A percentile compares a stretch with the other conserved stretches of the same genome.
Conservation (phyloP, 768 basidiomycete species). For the Baorangia bicolor region DNA sequence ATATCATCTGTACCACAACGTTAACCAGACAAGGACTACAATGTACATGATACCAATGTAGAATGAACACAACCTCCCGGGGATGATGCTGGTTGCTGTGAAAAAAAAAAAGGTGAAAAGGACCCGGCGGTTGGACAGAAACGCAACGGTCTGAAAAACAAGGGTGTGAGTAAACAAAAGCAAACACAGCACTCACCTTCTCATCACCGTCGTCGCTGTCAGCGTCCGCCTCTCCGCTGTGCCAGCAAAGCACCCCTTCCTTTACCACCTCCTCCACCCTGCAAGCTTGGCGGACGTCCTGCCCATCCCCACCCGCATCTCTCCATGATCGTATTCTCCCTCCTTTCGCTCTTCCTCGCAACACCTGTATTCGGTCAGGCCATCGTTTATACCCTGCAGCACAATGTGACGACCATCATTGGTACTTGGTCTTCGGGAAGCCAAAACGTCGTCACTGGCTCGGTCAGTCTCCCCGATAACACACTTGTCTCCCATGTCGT, state of each 20-base stretch:
- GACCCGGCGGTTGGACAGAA: slow-evolving; percentile 1
- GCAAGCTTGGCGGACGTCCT: background rate
- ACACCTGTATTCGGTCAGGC: slow-evolving; percentile 34
- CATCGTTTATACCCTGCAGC: slow-evolving; percentile 42
- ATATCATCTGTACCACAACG: background rate
- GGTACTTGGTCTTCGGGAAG: slow-evolving; percentile 91
- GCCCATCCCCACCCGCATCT: background rate
- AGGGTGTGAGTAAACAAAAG: slow-evolving; percentile 18
- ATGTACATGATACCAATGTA: background rate
- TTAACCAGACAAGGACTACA: background rate
- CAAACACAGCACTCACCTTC: slow-evolving; percentile 24
- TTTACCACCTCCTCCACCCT: background rate
- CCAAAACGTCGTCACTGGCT: slow-evolving; percentile 72
- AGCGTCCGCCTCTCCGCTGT: slow-evolving; percentile 14
- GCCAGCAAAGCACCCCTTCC: slow-evolving; percentile 6
- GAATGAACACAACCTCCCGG: background rate
- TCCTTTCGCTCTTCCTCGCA: slow-evolving; percentile 27
- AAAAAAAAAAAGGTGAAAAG: background rate
- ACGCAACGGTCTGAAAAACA: slow-evolving; percentile 7
- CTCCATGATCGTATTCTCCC: slow-evolving; percentile 19
- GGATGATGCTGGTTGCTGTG: background rate
- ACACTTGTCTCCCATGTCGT: background rate
- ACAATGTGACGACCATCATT: slow-evolving; percentile 66
- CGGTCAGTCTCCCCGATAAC: slow-evolving; percentile 53
- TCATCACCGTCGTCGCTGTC: slow-evolving; percentile 34